Evolutionary conservation across 768 basidiomycete genomes (phyloP).

Genomic region (Serendipita sp.): DNA sequence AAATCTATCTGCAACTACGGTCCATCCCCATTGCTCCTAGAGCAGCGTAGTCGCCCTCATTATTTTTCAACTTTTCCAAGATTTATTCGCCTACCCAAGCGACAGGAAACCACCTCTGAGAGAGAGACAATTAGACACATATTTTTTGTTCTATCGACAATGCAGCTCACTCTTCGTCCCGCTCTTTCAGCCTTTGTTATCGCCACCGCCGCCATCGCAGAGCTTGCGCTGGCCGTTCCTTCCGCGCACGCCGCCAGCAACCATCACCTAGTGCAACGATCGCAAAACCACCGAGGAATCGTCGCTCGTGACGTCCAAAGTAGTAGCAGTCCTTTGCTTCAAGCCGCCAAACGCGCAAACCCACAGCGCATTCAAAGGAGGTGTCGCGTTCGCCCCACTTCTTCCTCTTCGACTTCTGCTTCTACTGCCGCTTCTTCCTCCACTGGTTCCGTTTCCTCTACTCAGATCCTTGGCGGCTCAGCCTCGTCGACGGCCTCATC

Average conservation of each 20-base stretch:
- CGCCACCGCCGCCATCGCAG: background rate
- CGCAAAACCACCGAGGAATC: background rate
- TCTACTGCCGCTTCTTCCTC: slow-evolving; percentile 16
- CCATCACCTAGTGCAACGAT: background rate
- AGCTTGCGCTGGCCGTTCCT: background rate
- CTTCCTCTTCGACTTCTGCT: slow-evolving; percentile 11
- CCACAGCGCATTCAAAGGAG: background rate
- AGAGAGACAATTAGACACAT: background rate
- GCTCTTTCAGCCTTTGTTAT: background rate
- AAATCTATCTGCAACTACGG: background rate
- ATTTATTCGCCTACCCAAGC: background rate
- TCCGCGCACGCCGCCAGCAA: background rate
- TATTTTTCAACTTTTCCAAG: no score
- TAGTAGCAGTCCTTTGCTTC: background rate
- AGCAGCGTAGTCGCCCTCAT: no score
- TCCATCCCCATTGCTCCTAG: background rate
- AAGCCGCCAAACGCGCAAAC: background rate
- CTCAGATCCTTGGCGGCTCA: slow-evolving; percentile 13
- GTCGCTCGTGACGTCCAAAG: background rate
- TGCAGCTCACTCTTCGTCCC: background rate
- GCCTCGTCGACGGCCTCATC: slow-evolving; percentile 19
- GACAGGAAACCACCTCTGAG: background rate
- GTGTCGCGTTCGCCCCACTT: slow-evolving; percentile 11
- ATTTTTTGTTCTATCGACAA: background rate
- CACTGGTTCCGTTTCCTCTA: slow-evolving; percentile 20